phyloP scores from a whole-genome alignment of 352 stramenopile genomes.

The Phytophthora hybrid region DNA sequence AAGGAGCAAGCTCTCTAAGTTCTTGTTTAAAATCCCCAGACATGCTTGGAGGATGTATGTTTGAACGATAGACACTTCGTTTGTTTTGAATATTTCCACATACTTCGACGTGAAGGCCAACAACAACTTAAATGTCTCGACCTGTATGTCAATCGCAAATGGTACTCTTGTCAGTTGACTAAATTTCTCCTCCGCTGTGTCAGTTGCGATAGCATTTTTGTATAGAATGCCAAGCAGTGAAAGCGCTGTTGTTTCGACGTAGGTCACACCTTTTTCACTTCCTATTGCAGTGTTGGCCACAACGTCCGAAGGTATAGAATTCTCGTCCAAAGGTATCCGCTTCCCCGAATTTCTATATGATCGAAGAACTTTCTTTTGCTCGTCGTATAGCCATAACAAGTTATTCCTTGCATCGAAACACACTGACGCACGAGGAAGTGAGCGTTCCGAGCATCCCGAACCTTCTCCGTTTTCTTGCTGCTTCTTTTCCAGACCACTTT shows the following conservation, averaged over 20 bases:
- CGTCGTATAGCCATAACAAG: conserved; percentile 52
- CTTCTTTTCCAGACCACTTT: conserved; percentile 38
- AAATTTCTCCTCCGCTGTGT: background rate
- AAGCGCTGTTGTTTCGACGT: conserved; percentile 26
- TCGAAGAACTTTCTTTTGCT: conserved; percentile 35
- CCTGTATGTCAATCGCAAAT: conserved; percentile 55
- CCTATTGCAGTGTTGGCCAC: background rate
- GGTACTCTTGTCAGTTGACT: conserved; percentile 27
- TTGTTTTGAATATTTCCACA: conserved; percentile 41
- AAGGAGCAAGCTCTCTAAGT: conserved; percentile 44
- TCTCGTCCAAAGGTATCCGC: conserved; percentile 51
- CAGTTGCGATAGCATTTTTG: conserved; percentile 47
- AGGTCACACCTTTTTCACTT: conserved; percentile 9
- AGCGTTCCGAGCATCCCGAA: conserved; percentile 13
- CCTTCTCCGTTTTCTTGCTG: background rate
- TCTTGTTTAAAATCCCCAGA: conserved; percentile 55
- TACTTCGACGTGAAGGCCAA: conserved; percentile 45
- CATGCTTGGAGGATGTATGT: conserved; percentile 52
- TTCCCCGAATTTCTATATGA: conserved; percentile 58
- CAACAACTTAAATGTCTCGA: conserved; percentile 45
- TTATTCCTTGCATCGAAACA: conserved; percentile 70
- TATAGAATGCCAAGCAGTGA: conserved; percentile 52
- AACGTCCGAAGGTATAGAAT: conserved; percentile 24
- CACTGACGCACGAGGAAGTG: conserved; percentile 22
- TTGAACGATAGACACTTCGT: conserved; percentile 22